Conservation (phyloP, 2,329 filamentous ascomycete genomes). For the Penicillium sp. region DNA sequence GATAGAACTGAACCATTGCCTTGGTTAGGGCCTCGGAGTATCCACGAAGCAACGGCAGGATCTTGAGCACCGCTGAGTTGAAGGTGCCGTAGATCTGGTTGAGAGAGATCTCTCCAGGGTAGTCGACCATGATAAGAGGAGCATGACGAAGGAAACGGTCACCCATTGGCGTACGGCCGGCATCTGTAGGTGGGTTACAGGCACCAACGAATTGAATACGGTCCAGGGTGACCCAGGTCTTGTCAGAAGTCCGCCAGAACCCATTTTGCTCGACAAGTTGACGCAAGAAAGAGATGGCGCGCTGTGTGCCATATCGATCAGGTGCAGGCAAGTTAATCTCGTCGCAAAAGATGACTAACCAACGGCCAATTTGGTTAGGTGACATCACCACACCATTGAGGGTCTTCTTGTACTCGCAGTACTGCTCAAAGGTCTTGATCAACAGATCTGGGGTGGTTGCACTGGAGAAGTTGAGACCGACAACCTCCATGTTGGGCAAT, state of each 20-base stretch:
- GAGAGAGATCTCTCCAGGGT: constrained; percentile 91
- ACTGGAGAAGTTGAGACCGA: constrained; percentile 98
- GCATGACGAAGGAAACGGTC: constrained; percentile 93
- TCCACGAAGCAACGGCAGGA: constrained; percentile 89
- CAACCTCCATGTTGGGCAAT: constrained; percentile 97
- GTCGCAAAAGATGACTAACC: constrained; percentile 98
- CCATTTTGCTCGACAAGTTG: constrained; percentile 98
- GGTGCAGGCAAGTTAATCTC: constrained; percentile 98
- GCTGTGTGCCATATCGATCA: constrained; percentile 95
- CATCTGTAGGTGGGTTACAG: constrained; percentile 97
- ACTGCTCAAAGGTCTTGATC: constrained; percentile 99
- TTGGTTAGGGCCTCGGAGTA: constrained; percentile 93
- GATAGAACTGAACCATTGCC: constrained; percentile 95
- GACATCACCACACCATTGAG: constrained; percentile 94
- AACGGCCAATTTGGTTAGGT: constrained; percentile 92
- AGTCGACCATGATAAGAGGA: constrained; percentile 99
- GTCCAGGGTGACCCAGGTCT: constrained; percentile 96
- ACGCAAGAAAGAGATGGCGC: constrained; percentile 94
- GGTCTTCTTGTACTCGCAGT: constrained; percentile 99
- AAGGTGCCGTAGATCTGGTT: constrained; percentile 99
- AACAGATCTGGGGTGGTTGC: constrained; percentile 96
- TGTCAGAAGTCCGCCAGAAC: constrained; percentile 97
- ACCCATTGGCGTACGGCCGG: constrained; percentile 91
- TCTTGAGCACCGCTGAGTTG: constrained; percentile 94
- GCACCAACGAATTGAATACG: constrained; percentile 98